Evolutionary conservation across 1,284 basidiomycete genomes (phyloP).

Genomic region (Trichosporon coremiiforme): DNA sequence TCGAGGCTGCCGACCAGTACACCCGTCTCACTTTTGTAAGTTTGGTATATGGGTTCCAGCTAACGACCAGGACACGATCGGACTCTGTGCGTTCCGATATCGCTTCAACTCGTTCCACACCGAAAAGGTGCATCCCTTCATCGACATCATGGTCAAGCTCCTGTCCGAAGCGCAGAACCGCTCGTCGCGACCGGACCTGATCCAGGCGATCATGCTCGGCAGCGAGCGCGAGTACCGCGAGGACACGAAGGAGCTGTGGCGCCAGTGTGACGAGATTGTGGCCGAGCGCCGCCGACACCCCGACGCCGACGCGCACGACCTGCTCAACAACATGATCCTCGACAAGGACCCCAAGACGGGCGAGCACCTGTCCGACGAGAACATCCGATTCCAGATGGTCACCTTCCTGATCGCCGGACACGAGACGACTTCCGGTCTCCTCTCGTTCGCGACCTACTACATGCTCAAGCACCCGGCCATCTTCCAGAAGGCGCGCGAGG

Average conservation of each 20-base stretch:
- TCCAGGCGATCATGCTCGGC: conserved; percentile 21
- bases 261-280: conserved; percentile 32
- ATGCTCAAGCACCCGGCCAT: conserved; percentile 60
- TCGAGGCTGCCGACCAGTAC: conserved; percentile 30
- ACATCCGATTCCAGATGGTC: conserved; percentile 61
- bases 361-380: conserved; percentile 58
- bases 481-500: conserved; percentile 61
- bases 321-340: conserved; percentile 60
- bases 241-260: conserved; percentile 26
- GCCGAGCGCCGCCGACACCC: conserved; percentile 26
- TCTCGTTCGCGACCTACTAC: conserved; percentile 53
- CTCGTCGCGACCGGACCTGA: conserved; percentile 15
- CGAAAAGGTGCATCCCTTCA: conserved; percentile 58
- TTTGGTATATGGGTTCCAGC: background rate
- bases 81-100: conserved; percentile 56
- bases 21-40: conserved; percentile 31
- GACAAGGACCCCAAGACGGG: conserved; percentile 61
- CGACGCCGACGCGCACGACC: conserved; percentile 47
- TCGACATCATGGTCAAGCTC: conserved; percentile 40
- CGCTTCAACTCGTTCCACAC: conserved; percentile 51
- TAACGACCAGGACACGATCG: conserved; percentile 35
- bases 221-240: conserved; percentile 24
- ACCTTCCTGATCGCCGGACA: conserved; percentile 64
- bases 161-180: conserved; percentile 25
- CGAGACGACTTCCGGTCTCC: conserved; percentile 59